These are phyloP conservation scores for Metschnikowia amazonensis DNA, from an alignment of 805 yeast species.

Conservation along the genomic window DNA sequence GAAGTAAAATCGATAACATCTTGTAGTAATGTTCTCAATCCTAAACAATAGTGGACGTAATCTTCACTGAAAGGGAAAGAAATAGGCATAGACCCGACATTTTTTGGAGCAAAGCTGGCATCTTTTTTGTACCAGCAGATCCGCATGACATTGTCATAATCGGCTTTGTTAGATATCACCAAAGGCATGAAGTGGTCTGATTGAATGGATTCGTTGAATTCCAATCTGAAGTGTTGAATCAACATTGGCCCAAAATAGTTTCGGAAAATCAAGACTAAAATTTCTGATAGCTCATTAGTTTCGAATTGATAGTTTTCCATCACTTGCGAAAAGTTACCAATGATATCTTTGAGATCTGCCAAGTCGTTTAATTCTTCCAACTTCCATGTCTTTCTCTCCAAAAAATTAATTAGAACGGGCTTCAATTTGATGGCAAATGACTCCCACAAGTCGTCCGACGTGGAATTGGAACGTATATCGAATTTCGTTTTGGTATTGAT, in stretches of 20 bases:
- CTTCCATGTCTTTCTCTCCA: constrained; percentile 34
- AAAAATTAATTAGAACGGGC: constrained; percentile 52
- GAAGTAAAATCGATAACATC: constrained; percentile 63
- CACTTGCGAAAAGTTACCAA: constrained; percentile 72
- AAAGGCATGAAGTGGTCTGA: constrained; percentile 90
- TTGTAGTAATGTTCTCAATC: constrained; percentile 60
- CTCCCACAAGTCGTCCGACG: constrained; percentile 73
- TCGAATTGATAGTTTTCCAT: constrained; percentile 69
- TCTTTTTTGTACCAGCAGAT: constrained; percentile 67
- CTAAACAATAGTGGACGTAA: constrained; percentile 82
- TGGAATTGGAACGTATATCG: constrained; percentile 58
- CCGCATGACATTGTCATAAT: constrained; percentile 60
- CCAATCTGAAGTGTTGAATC: constrained; percentile 51
- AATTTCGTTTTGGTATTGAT: constrained; percentile 61
- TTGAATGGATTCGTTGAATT: constrained; percentile 59
- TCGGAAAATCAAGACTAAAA: constrained; percentile 56
- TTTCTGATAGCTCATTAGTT: constrained; percentile 55
- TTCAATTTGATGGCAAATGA: constrained; percentile 55
- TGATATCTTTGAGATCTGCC: constrained; percentile 51
- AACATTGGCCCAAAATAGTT: constrained; percentile 55
- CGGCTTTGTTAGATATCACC: constrained; percentile 53
- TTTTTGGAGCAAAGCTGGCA: constrained; percentile 42
- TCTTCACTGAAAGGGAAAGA: constrained; percentile 78
- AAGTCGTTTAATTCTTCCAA: constrained; percentile 41
- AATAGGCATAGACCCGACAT: constrained; percentile 55